These are phyloP conservation scores for Colletotrichum neosansevieriae DNA, from an alignment of 2,329 filamentous ascomycete species.

Conservation along the genomic window DNA sequence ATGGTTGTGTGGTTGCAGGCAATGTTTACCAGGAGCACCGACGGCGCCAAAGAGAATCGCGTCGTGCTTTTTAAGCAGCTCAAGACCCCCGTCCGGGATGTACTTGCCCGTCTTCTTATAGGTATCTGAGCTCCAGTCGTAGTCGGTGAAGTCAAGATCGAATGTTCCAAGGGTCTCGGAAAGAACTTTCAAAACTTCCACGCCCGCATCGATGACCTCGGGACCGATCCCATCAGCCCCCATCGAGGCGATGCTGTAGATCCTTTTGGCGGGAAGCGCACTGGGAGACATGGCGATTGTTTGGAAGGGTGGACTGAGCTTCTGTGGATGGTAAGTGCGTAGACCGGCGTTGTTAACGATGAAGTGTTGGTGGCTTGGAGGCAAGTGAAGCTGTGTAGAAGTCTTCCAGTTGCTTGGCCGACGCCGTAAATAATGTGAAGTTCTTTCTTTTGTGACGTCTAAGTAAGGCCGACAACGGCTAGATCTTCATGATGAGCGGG, in stretches of 20 bases:
- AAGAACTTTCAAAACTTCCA: slow-evolving; percentile 70
- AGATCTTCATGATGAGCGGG: slow-evolving; percentile 14
- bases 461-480: slow-evolving; percentile 27
- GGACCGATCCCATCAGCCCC: slow-evolving; percentile 73
- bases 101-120: slow-evolving; percentile 76
- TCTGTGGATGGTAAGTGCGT: neutral
- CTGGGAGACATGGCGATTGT: slow-evolving; percentile 35
- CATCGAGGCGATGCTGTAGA: slow-evolving; percentile 69
- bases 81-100: slow-evolving; percentile 69
- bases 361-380: neutral
- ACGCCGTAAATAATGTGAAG: neutral
- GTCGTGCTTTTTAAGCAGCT: slow-evolving; percentile 45
- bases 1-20: neutral
- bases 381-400: neutral
- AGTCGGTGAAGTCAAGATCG: slow-evolving; percentile 70
- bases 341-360: neutral
- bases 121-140: slow-evolving; percentile 75
- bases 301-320: neutral
- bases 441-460: slow-evolving; percentile 30
- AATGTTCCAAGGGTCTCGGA: slow-evolving; percentile 67
- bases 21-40: slow-evolving; percentile 42
- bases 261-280: slow-evolving; percentile 43
- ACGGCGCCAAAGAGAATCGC: slow-evolving; percentile 50
- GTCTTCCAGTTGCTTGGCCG: neutral
- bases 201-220: slow-evolving; percentile 71